phyloP scores from a whole-genome alignment of 192 early-diverging fungal genomes.

The Coemansia sp. region DNA sequence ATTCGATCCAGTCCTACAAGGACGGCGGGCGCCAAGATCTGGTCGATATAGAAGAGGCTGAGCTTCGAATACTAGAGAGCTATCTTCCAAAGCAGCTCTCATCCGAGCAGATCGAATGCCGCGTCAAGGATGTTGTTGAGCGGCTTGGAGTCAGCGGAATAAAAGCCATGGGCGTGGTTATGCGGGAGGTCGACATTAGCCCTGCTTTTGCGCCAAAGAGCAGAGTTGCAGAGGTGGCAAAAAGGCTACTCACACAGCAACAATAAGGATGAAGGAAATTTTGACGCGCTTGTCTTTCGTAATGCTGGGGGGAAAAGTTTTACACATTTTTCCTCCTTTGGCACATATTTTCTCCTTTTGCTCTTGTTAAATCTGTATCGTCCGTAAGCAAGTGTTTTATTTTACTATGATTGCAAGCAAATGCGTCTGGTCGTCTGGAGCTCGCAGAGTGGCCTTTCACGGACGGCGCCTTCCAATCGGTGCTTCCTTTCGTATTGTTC shows the following conservation, averaged over 20 bases:
- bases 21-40: constrained; percentile 72
- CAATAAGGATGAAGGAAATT: not conserved
- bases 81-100: constrained; percentile 84
- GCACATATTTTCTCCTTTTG: not conserved
- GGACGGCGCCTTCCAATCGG: not conserved
- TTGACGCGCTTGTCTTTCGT: no score
- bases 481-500: not conserved
- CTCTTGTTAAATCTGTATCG: no score
- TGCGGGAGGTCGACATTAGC: constrained; percentile 76
- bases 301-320: constrained; percentile 4
- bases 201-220: constrained; percentile 73
- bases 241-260: constrained; percentile 58
- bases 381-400: no score
- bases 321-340: not conserved
- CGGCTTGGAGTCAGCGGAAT: constrained; percentile 50
- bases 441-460: not conserved
- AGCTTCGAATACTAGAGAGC: constrained; percentile 63
- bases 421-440: not conserved
- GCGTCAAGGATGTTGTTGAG: constrained; percentile 57
- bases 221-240: constrained; percentile 72
- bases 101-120: constrained; percentile 66
- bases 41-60: constrained; percentile 66
- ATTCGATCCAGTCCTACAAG: constrained; percentile 68
- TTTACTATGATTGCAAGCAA: not conserved
- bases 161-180: constrained; percentile 84